Evolutionary conservation across 2,329 filamentous ascomycete species (phyloP), one percentile per base, ranked within the genome.

Genomic region (Dothideomycetidae sp.): DNA sequence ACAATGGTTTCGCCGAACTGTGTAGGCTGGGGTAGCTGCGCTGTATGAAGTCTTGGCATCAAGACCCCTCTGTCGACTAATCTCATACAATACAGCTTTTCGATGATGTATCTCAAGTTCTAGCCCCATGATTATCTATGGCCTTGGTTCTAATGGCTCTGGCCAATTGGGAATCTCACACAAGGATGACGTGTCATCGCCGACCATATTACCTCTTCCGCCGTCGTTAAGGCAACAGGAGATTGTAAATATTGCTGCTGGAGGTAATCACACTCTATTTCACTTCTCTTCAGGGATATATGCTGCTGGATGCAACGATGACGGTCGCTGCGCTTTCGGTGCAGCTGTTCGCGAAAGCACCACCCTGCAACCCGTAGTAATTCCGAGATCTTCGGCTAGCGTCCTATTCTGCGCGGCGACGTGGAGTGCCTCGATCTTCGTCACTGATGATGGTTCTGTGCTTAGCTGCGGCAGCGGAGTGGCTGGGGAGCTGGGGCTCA

Each of bases 211-310:
- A 10, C 26, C 26, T 41, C 18, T 38, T 12, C 23, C 29, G 10
- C 14, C 31, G 12, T 16, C n/a, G 13, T 39, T 30, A 12, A 33
- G 14, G 14, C 5, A 34, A 10, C 15, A 31, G 3, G 33, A 31
- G 7, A 37, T 52, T 17, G 42, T 39, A 19, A 41, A 47, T 10
- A 63, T 78, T 16, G 59, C 53, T 31, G 67, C 82, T 5, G 88
- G 88, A 3, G 86, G 86, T 1, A 94, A 94, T 51, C 88, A 94
- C 56, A 92, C 84, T 0, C 60, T 94, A 3, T 54, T 93, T 7
- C 62, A 85, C 9, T 72, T 70, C n/a, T 51, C 62, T 3, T 53
- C 63, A 16, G 77, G 78, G 0, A 61, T 86, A 0, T 80, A 73
- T 50, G 75, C 71, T 50, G 69, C 74, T 31, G 85, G 85, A 1